Evolutionary conservation across 805 yeast species (phyloP), one percentile per base, ranked within the genome.

Genomic region (Candida methanosorbosa): DNA sequence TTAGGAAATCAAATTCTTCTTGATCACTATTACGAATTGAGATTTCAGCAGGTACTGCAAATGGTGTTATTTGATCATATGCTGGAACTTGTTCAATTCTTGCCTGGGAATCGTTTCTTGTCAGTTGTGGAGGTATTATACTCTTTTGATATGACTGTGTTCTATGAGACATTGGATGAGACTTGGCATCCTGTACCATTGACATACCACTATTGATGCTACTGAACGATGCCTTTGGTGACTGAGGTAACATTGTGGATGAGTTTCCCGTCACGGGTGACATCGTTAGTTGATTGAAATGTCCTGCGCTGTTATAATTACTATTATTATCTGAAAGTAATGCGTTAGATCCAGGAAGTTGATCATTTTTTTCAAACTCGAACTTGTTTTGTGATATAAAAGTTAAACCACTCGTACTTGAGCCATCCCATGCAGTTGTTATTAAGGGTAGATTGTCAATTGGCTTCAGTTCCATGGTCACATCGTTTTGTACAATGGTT

Each of bases 401-500:
- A 1, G 69, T 42, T 28, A 83, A 49, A 32, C 68, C 70, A 28
- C 70, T 66, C 14, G 48, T 50, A 0, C 75, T 66, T 4, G 38
- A 35, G 17, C 57, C 56, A 36, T 73, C 62, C 94, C 92, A 84
- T 0, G 77, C 64, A 4, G 70, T 48, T 0, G 83, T 59, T 0
- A 66, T 64, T 7, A 68, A 55, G 2, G 75, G 63, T 20, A 85
- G 50, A 28, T 72, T 68, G 33, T 76, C 78, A 5, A 72, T 50
- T 1, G 64, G 58, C 5, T 40, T 68, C 46, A 60, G 60, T 35
- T 70, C 70, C 11, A 42, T 40, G 1, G 62, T 42, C 9, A 76
- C 54, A 43, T 74, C 77, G 34, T 71, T 68, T 41, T 66, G 72
- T 4, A 65, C 48, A 28, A 77, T 54, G 14, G 49, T 50, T 35